These are phyloP conservation scores for Xylaria curta DNA, from an alignment of 495 filamentous ascomycete species.

Conservation along the genomic window DNA sequence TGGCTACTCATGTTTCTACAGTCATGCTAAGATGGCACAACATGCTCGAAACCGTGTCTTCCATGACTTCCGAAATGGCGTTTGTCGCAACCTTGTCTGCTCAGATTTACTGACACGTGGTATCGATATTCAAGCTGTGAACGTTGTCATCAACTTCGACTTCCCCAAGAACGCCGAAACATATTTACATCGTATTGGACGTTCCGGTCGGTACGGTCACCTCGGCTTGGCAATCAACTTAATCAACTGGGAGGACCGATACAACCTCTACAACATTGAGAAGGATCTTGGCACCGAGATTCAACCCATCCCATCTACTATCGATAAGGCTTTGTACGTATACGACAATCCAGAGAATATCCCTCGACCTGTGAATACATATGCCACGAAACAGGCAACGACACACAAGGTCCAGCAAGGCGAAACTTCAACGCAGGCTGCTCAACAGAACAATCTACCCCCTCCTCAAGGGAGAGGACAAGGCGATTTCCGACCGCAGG, in stretches of 20 bases:
- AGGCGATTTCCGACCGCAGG: conserved; percentile 15
- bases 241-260: conserved; percentile 99
- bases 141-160: conserved; percentile 99
- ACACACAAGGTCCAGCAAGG: conserved; percentile 40
- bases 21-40: conserved; percentile 98
- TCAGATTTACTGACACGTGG: conserved; percentile 97
- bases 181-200: conserved; percentile 97
- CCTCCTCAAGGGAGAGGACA: conserved; percentile 34
- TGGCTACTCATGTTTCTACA: conserved; percentile 99
- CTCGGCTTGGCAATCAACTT: conserved; percentile 97
- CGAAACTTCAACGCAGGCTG: conserved; percentile 22
- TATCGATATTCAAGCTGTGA: conserved; percentile 99
- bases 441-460: conserved; percentile 32
- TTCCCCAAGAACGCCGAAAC: conserved; percentile 99
- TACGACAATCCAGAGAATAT: conserved; percentile 96
- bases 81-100: conserved; percentile 97
- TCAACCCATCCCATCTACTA: conserved; percentile 87
- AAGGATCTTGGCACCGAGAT: conserved; percentile 98
- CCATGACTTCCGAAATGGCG: conserved; percentile 97
- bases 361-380: conserved; percentile 72
- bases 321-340: conserved; percentile 98
- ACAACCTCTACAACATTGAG: conserved; percentile 99
- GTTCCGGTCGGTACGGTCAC: conserved; percentile 96
- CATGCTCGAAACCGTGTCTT: conserved; percentile 97
- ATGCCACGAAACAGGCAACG: conserved; percentile 35